Evolutionary conservation across 345 rosid genomes (phyloP).

Genomic region (Brassica nigra): DNA sequence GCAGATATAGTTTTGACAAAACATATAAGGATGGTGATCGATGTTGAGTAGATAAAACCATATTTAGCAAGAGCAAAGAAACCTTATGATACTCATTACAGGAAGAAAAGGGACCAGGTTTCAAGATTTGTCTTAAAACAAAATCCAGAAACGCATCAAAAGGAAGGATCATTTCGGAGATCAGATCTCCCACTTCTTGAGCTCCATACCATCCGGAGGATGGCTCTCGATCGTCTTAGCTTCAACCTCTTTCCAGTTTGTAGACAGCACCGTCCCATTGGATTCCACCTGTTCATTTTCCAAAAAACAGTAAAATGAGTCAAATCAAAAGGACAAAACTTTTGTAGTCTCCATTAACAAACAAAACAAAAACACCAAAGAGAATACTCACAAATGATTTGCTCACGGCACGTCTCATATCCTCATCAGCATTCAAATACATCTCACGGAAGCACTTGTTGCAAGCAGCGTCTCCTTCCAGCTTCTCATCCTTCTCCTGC

Average conservation of each 20-base stretch:
- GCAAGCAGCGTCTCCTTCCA: conserved; percentile 94
- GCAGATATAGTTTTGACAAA: neutral
- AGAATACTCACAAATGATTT: conserved; percentile 82
- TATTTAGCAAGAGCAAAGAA: conserved; percentile 17
- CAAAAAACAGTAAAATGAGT: neutral
- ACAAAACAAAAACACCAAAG: neutral
- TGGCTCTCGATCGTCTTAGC: conserved; percentile 86
- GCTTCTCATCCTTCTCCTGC: conserved; percentile 94
- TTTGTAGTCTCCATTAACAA: neutral
- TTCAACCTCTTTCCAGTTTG: conserved; percentile 97
- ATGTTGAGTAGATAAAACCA: neutral
- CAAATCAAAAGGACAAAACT: too few species aligned
- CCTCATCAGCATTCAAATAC: conserved; percentile 78
- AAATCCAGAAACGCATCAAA: conserved; percentile 1
- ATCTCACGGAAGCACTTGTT: conserved; percentile 88
- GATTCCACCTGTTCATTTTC: conserved; percentile 69
- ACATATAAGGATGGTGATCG: neutral
- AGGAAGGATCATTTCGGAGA: neutral
- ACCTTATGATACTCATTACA: conserved; percentile 24
- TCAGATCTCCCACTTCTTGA: conserved; percentile 80
- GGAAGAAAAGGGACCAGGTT: conserved; percentile 18
- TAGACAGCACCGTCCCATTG: conserved; percentile 88
- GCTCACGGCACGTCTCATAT: conserved; percentile 83
- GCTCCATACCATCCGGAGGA: conserved; percentile 94
- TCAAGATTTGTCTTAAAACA: conserved; percentile 10